Evolutionary conservation across 2,329 filamentous ascomycete species (phyloP).

Genomic region (Neonectria ditissima): DNA sequence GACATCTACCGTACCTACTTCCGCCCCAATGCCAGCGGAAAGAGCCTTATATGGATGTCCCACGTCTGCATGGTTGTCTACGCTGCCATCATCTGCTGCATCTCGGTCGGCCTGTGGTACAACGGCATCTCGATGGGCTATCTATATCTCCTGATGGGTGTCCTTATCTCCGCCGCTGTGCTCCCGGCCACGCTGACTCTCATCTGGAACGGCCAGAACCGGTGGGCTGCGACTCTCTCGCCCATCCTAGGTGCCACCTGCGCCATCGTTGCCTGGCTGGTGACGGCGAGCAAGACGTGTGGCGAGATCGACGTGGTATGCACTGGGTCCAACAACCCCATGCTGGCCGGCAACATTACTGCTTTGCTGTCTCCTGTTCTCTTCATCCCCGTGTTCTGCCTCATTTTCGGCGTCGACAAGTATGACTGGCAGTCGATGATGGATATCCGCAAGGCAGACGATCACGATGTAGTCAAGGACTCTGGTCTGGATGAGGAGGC

Average conservation of each 20-base stretch:
- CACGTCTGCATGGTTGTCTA: slow-evolving; percentile 77
- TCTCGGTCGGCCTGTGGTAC: slow-evolving; percentile 79
- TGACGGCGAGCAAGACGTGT: slow-evolving; percentile 76
- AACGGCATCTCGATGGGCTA: slow-evolving; percentile 88
- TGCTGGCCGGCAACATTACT: slow-evolving; percentile 87
- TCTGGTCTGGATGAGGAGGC: slow-evolving; percentile 62
- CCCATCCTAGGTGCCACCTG: slow-evolving; percentile 74
- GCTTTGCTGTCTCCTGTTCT: slow-evolving; percentile 81
- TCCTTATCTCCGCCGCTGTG: slow-evolving; percentile 86
- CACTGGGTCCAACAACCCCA: slow-evolving; percentile 85
- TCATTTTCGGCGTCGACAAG: slow-evolving; percentile 68
- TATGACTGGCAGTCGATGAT: slow-evolving; percentile 91
- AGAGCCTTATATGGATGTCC: slow-evolving; percentile 83
- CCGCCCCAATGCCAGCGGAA: slow-evolving; percentile 79
- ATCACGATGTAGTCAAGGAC: slow-evolving; percentile 75
- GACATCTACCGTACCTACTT: slow-evolving; percentile 91
- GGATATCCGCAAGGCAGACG: slow-evolving; percentile 80
- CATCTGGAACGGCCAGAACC: slow-evolving; percentile 83
- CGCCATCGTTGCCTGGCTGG: slow-evolving; percentile 80
- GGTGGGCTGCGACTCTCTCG: slow-evolving; percentile 74
- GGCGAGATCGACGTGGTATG: slow-evolving; percentile 76
- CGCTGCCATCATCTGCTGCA: slow-evolving; percentile 79
- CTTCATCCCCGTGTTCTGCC: slow-evolving; percentile 79
- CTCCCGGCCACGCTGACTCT: slow-evolving; percentile 84
- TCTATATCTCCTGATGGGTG: slow-evolving; percentile 89